A percentile compares a stretch with the other conserved stretches of the same genome.
Evolutionary conservation across 768 basidiomycete genomes (phyloP).

Genomic region (Lanmaoa rubissima): DNA sequence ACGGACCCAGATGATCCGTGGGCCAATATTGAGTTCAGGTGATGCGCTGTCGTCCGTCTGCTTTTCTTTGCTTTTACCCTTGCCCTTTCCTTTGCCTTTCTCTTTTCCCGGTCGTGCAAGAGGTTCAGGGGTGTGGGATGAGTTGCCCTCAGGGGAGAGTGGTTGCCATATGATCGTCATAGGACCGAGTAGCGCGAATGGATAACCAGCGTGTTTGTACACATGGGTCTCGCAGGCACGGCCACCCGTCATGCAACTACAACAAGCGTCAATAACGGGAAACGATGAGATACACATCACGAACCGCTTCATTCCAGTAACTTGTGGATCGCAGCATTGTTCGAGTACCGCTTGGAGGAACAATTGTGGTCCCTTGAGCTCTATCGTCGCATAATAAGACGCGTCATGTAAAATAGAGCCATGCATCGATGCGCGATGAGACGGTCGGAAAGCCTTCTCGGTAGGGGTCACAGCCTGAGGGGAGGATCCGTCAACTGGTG

Average conservation of each 20-base stretch:
- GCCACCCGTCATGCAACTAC: slow-evolving; percentile 64
- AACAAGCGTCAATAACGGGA: background rate
- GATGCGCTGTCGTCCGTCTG: slow-evolving; percentile 21
- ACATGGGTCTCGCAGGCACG: slow-evolving; percentile 65
- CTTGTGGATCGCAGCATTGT: slow-evolving; percentile 63
- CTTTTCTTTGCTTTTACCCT: slow-evolving; percentile 32
- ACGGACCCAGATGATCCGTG: slow-evolving; percentile 68
- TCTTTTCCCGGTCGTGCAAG: slow-evolving; percentile 9
- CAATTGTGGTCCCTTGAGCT: slow-evolving; percentile 63
- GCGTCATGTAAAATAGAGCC: slow-evolving; percentile 89
- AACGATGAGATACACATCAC: background rate
- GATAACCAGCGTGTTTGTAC: slow-evolving; percentile 64
- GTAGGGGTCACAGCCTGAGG: slow-evolving; percentile 78
- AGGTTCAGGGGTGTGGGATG: background rate
- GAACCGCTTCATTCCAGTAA: slow-evolving; percentile 62
- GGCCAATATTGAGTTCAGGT: slow-evolving; percentile 4
- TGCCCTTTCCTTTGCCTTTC: background rate
- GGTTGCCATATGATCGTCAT: slow-evolving; percentile 74
- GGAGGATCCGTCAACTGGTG: background rate
- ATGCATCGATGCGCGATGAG: slow-evolving; percentile 83
- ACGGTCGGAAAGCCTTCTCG: slow-evolving; percentile 89
- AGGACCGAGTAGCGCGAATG: slow-evolving; percentile 69
- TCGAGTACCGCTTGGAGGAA: slow-evolving; percentile 53
- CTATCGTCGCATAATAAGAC: slow-evolving; percentile 77
- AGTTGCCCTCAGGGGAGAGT: background rate